phyloP scores from a whole-genome alignment of 305 asterid genomes.

The Fraxinus sp. region DNA sequence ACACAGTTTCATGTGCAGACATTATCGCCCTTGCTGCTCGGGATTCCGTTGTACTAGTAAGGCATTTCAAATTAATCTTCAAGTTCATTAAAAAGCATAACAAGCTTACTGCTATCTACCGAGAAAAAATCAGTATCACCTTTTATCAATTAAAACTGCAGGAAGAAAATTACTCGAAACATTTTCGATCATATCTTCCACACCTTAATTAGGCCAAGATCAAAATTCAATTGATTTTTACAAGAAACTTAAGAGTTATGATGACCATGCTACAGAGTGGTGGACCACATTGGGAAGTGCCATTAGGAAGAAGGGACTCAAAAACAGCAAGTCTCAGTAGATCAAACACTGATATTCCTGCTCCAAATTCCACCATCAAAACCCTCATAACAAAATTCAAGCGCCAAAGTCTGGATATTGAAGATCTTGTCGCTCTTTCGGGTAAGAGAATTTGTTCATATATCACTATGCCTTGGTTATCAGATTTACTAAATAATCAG shows the following conservation, averaged over 20 bases:
- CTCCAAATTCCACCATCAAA: slow-evolving; percentile 79
- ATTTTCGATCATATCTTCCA: background rate
- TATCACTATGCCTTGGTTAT: background rate
- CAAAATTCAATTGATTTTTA: background rate
- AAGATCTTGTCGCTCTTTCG: slow-evolving; percentile 83
- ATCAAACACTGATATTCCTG: slow-evolving; percentile 63
- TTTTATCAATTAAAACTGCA: background rate
- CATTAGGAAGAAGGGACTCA: slow-evolving; percentile 81
- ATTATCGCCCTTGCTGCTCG: slow-evolving; percentile 80
- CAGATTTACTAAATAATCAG: background rate
- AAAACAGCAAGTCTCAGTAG: slow-evolving; percentile 53
- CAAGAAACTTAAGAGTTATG: background rate
- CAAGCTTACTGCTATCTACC: background rate
- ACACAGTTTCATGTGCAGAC: slow-evolving; percentile 80
- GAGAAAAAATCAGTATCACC: background rate
- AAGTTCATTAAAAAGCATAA: background rate
- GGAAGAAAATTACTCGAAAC: background rate
- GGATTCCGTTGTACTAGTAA: slow-evolving; percentile 67
- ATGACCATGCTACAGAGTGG: slow-evolving; percentile 54
- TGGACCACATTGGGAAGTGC: slow-evolving; percentile 87
- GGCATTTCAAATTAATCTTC: slow-evolving; percentile 8
- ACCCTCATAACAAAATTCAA: slow-evolving; percentile 48
- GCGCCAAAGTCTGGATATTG: slow-evolving; percentile 60
- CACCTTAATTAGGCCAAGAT: background rate
- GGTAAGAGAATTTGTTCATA: slow-evolving; percentile 33